phyloP scores from a whole-genome alignment of 202 grass and related monocot species.

The Tripidium arundinaceum region DNA sequence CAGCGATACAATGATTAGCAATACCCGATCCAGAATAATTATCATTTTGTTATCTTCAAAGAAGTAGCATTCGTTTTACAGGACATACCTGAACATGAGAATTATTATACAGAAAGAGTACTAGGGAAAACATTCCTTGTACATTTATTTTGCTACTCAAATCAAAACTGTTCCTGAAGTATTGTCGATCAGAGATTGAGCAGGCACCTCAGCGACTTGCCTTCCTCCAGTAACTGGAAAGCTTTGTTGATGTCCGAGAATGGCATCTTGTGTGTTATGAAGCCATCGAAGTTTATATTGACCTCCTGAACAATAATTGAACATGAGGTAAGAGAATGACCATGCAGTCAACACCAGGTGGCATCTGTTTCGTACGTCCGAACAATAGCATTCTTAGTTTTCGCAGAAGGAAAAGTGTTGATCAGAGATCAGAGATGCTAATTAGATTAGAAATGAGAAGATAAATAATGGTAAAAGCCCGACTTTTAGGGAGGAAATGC shows the following conservation, averaged over 20 bases:
- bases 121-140: background rate
- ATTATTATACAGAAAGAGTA: background rate
- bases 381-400: background rate
- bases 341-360: background rate
- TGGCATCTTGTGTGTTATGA: conserved; percentile 86
- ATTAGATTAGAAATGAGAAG: background rate
- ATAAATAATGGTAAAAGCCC: background rate
- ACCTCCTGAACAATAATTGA: conserved; percentile 49
- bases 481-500: background rate
- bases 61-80: background rate
- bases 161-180: background rate
- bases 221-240: conserved; percentile 61
- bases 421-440: background rate
- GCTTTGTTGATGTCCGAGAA: conserved; percentile 81
- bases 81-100: background rate
- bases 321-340: background rate
- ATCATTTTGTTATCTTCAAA: background rate
- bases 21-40: background rate
- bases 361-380: background rate
- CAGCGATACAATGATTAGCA: too few species aligned
- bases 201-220: conserved; percentile 74
- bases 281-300: conserved; percentile 76
- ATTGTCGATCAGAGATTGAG: conserved; percentile 43
- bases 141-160: background rate
- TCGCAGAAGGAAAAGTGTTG: background rate